Base-by-base conservation (phyloP, 2,329 filamentous ascomycete genomes). In the Drechslerella dactyloides region DNA sequence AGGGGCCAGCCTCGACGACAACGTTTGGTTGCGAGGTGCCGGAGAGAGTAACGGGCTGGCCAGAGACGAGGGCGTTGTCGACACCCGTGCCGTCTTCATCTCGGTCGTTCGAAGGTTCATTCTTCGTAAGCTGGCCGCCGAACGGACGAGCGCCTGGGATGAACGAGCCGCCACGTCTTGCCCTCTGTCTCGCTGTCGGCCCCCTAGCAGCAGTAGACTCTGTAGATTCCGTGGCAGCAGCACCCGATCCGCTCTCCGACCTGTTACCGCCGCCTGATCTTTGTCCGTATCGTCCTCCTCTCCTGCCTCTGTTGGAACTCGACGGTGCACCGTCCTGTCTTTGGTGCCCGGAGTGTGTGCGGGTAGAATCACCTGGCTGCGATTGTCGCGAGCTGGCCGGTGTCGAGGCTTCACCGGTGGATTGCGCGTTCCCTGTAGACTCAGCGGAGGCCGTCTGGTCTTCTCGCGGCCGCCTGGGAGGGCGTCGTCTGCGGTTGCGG, bases 21-120 rank as follows among this genome's bases (percentile, higher is more conserved):
- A 72, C 59, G 15, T 46, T 51, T 42, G 46, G 75, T 79, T 73
- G 78, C 63, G 4, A 76, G 77, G 61, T n/a, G n/a, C 44, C 37
- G 81, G 80, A 3, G 84, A 84, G 50, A 77, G 77, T 2, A 78
- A 79, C 74, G 80, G 81, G 8, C 82, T 82, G 79, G 82, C 82
- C 74, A 78, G 76, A 52, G 76, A 74, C 63, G 75, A 75, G 65
- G 69, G 76, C 65, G 46, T 69, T 80, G 27, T 79, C 80, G 27
- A 79, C 77, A 63, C 79, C 80, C 24, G 55, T 42, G 19, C 50
- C 51, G 40, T 69, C 60, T 13, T 37, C 60, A 24, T 63, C 33
- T 0, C 23, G n/a, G 19, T 30, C 40, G 21, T 58, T 54, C 78
- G 78, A 64, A 82, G 80, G 21, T 74, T 73, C 52, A 13, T 53